Conservation (phyloP, 139 green algal genomes). For the Chlamydomonas sp. region DNA sequence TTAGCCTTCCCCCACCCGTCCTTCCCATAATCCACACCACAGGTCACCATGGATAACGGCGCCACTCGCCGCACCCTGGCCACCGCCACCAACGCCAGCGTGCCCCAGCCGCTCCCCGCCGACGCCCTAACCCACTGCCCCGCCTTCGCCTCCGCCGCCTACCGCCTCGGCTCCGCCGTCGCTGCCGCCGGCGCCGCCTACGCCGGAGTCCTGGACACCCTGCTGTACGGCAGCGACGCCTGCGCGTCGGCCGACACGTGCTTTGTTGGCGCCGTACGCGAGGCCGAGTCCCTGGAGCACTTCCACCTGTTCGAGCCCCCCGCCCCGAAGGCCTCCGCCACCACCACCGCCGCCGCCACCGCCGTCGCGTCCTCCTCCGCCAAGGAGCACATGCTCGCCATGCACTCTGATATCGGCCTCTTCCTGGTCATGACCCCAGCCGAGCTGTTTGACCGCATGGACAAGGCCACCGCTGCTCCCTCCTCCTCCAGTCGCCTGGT, state of each 20-base stretch:
- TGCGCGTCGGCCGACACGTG: neutral
- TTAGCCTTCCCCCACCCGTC: too few species aligned
- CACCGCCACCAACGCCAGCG: constrained; percentile 12
- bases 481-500: too few species aligned
- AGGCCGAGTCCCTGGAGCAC: constrained; percentile 40
- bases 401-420: constrained; percentile 47
- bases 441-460: constrained; percentile 4
- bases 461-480: too few species aligned
- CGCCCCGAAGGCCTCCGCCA: neutral
- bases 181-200: constrained; percentile 3
- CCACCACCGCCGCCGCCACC: too few species aligned
- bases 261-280: neutral
- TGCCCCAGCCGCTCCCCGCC: constrained; percentile 1
- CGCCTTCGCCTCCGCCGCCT: neutral
- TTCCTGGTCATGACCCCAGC: constrained; percentile 50
- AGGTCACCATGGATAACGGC: constrained; percentile 24
- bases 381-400: neutral
- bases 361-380: too few species aligned
- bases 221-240: constrained; percentile 4
- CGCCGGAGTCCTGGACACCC: constrained; percentile 23
- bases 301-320: constrained; percentile 43
- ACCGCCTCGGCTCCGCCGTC: constrained; percentile 8
- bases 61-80: constrained; percentile 21
- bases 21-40: neutral
- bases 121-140: neutral